Evolutionary conservation across 129 eudicot species (phyloP).

Genomic region (Smallanthus sonchifolius): DNA sequence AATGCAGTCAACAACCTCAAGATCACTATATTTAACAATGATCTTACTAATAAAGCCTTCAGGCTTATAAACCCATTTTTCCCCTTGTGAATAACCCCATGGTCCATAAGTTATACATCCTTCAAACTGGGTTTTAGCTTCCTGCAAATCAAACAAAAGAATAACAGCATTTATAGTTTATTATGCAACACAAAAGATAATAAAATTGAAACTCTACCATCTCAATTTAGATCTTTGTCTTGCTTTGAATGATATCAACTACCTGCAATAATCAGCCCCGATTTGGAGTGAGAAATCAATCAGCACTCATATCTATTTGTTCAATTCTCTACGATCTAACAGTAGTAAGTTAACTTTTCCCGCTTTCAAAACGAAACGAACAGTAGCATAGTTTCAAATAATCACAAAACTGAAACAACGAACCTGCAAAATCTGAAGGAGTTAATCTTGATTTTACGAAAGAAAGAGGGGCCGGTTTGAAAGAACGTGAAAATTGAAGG

Average conservation of each 20-base stretch:
- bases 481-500: too few relatives aligned
- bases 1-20: not conserved
- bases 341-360: not conserved
- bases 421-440: too few relatives aligned
- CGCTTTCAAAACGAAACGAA: too few relatives aligned
- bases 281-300: not conserved
- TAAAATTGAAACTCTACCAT: not conserved
- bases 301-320: not conserved
- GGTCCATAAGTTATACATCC: constrained; percentile 7
- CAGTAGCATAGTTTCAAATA: not conserved
- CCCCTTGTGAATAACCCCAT: constrained; percentile 7
- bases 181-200: not conserved
- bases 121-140: not conserved
- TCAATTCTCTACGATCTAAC: not conserved
- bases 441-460: too few relatives aligned
- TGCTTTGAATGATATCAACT: not conserved
- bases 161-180: not conserved
- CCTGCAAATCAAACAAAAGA: not conserved
- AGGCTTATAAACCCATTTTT: not conserved
- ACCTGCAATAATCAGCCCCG: not conserved
- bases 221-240: not conserved
- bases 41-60: not conserved
- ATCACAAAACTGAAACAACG: not conserved
- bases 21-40: not conserved
- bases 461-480: too few relatives aligned